phyloP scores from a whole-genome alignment of 148 eudicot species.

The Fagopyrum tataricum region DNA sequence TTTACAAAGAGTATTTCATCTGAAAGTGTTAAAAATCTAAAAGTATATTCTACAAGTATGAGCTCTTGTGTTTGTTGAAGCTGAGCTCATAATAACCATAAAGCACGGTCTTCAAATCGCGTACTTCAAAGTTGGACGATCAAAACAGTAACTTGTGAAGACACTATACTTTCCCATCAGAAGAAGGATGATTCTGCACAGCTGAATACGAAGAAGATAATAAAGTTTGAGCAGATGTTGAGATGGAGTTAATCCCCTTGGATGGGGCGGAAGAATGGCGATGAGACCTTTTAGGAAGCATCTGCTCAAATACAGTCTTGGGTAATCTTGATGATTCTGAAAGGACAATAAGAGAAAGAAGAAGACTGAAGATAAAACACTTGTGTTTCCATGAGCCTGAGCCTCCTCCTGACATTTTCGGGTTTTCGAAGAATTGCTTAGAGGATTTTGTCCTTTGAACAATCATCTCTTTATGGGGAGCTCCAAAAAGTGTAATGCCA shows the following conservation, averaged over 20 bases:
- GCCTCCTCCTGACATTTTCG: slow-evolving; percentile 28
- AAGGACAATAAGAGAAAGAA: slow-evolving; percentile 36
- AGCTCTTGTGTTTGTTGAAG: background rate
- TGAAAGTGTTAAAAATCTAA: background rate
- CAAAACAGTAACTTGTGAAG: background rate
- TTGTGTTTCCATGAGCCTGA: slow-evolving; percentile 31
- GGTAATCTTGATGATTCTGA: slow-evolving; percentile 69
- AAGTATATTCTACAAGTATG: slow-evolving; percentile 8
- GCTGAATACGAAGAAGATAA: slow-evolving; percentile 25
- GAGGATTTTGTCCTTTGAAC: slow-evolving; percentile 13
- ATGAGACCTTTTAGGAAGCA: slow-evolving; percentile 78
- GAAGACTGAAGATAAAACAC: slow-evolving; percentile 42
- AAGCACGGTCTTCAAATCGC: slow-evolving; percentile 9
- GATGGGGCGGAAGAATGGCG: slow-evolving; percentile 70
- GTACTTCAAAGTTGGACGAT: background rate
- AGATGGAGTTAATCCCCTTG: slow-evolving; percentile 54
- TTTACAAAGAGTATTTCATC: slow-evolving; percentile 7
- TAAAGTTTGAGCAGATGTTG: background rate
- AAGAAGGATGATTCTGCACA: slow-evolving; percentile 30
- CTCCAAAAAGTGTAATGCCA: slow-evolving; percentile 29
- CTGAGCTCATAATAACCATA: background rate
- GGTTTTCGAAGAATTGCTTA: slow-evolving; percentile 12
- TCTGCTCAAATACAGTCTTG: slow-evolving; percentile 58
- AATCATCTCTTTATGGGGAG: slow-evolving; percentile 15
- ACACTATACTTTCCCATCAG: slow-evolving; percentile 44